A percentile compares a stretch with the other conserved stretches of the same genome.
Conservation (phyloP, 306 rosid species). For the Cucumis sativus region DNA sequence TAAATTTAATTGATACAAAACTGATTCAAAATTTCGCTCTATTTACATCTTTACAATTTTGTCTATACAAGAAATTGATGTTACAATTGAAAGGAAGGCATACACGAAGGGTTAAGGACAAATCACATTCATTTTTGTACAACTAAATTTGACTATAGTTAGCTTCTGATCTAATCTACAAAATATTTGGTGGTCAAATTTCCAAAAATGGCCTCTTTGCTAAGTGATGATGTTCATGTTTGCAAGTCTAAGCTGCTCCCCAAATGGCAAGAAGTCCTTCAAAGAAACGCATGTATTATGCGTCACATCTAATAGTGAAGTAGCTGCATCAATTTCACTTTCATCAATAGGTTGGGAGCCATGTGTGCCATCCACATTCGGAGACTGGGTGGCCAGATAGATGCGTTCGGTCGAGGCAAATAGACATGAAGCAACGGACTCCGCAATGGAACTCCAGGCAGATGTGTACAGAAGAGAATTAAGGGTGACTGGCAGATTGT, state of each 20-base stretch:
- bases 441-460: slow-evolving; percentile 47
- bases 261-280: slow-evolving; percentile 60
- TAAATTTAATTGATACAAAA: background rate
- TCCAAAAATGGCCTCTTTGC: background rate
- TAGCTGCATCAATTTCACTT: slow-evolving; percentile 45
- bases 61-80: background rate
- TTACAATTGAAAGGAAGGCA: background rate
- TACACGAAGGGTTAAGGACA: background rate
- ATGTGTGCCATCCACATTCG: slow-evolving; percentile 18
- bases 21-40: background rate
- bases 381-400: slow-evolving; percentile 25
- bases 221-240: slow-evolving; percentile 26
- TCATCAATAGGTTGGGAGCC: slow-evolving; percentile 50
- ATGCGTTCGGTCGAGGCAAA: slow-evolving; percentile 60
- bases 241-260: slow-evolving; percentile 69
- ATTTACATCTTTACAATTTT: background rate
- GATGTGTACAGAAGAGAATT: slow-evolving; percentile 47
- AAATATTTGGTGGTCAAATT: background rate
- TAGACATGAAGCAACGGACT: slow-evolving; percentile 38
- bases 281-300: slow-evolving; percentile 45
- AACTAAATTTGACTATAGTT: background rate
- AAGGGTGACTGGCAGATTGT: slow-evolving; percentile 70
- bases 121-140: background rate
- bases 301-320: slow-evolving; percentile 36
- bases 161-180: background rate